phyloP scores from a whole-genome alignment of 225 moss, liverwort and hornwort species.

The Bryoerythrophyllum caledonicum region DNA sequence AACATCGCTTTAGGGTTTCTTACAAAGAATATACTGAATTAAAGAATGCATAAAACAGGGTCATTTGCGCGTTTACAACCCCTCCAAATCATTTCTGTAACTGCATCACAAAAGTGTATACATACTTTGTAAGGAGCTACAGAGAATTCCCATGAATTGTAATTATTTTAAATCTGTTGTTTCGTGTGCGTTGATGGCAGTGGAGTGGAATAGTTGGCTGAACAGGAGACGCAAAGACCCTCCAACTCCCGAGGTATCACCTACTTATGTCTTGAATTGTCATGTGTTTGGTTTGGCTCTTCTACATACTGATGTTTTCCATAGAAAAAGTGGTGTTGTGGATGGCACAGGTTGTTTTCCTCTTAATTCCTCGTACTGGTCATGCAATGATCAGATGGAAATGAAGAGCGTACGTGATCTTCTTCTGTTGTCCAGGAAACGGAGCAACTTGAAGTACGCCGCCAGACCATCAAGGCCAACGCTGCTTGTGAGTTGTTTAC shows the following conservation, averaged over 20 bases:
- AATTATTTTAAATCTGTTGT: too few relatives aligned
- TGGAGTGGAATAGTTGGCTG: constrained; percentile 67
- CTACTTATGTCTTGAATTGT: background rate
- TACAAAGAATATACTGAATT: too few relatives aligned
- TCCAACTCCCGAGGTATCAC: constrained; percentile 52
- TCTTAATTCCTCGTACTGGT: constrained; percentile 9
- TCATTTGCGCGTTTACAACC: background rate
- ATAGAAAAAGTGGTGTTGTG: too few relatives aligned
- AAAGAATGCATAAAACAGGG: too few relatives aligned
- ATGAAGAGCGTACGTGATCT: constrained; percentile 47
- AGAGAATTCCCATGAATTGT: too few relatives aligned
- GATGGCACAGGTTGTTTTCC: background rate
- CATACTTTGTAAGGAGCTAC: too few relatives aligned
- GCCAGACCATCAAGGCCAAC: constrained; percentile 47
- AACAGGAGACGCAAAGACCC: constrained; percentile 48
- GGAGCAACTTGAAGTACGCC: constrained; percentile 53
- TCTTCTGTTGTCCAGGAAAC: constrained; percentile 62
- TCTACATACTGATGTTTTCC: background rate
- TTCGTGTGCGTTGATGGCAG: constrained; percentile 22
- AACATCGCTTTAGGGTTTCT: too few relatives aligned
- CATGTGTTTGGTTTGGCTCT: background rate
- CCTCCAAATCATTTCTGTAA: too few relatives aligned
- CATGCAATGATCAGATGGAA: constrained; percentile 29
- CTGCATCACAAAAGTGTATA: too few relatives aligned
- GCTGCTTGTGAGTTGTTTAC: constrained; percentile 50